Evolutionary conservation across 1,284 basidiomycete species (phyloP), one percentile per base, ranked within the genome.

Genomic region (Leccinum holopus): DNA sequence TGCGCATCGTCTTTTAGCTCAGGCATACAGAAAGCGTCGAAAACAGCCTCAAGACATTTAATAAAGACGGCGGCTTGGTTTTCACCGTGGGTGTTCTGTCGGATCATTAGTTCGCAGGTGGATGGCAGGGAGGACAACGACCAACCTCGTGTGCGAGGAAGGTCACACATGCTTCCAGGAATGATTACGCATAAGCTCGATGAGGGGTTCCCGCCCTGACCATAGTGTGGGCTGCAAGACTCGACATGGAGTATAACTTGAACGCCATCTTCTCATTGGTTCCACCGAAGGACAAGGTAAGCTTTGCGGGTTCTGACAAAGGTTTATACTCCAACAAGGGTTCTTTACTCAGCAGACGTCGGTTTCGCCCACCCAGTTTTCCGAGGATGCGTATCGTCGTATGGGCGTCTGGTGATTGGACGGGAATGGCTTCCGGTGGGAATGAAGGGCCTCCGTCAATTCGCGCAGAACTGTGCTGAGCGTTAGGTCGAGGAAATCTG

Each of bases 401-500:
- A 75, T 98, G 95, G 3, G 98, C 91, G 65, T 97, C 94, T 91
- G 87, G 72, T 98, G 94, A 70, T 90, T 93, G 60, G 92, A 90
- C 2, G 97, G 97, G 12, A 95, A 79, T 0, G 97, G 97, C 72
- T 92, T 94, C 52, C 99, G 81, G 70, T 96, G 90, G 67, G 87
- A 90, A 75, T 97, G 94, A 25, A 98, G 82, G 0, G 96, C 97
- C 65, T 92, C 91, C 94, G 97, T 98, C 64, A 99, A 83, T 67
- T 99, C 96, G 54, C 95, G 84, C 54, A 97, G 82, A 41, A 98
- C 94, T 0, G 94, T 95, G 65, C 89, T 93, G 72, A 99, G 87
- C 2, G 96, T 97, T 0, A 97, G 98, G 71, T 99, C 97, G 32
- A 99, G 84, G 81, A 99, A 99, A 75, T 99, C 97, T 18, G 96